Evolutionary conservation across 768 basidiomycete genomes (phyloP).

Genomic region (Pulveroboletus sp.): DNA sequence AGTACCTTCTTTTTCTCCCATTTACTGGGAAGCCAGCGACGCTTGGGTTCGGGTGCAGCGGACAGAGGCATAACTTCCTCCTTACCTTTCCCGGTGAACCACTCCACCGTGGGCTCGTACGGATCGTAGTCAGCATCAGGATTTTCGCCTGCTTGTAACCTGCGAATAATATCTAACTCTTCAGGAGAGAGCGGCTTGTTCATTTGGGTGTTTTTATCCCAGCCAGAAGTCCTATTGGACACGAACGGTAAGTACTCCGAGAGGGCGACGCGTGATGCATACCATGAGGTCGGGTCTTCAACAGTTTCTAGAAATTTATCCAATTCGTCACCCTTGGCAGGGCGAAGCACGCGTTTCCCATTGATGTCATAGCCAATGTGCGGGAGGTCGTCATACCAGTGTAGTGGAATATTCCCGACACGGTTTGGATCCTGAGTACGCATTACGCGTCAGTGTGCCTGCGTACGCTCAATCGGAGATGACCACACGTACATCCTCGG

Average conservation of each 20-base stretch:
- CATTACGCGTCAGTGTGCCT: constrained; percentile 8
- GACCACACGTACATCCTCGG: constrained; percentile 69
- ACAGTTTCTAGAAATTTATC: constrained; percentile 95
- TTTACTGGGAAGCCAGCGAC: constrained; percentile 94
- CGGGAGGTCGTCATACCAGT: constrained; percentile 99
- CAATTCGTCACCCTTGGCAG: constrained; percentile 92
- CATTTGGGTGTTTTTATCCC: constrained; percentile 82
- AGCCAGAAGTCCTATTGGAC: constrained; percentile 74
- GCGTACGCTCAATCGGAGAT: neutral
- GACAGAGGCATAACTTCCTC: constrained; percentile 93
- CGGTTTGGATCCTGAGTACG: constrained; percentile 79
- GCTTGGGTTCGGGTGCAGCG: constrained; percentile 90
- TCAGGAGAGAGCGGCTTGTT: constrained; percentile 84
- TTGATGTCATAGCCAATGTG: constrained; percentile 96
- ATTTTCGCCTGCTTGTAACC: constrained; percentile 87
- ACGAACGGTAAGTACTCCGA: neutral
- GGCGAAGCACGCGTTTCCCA: constrained; percentile 90
- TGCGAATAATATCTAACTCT: constrained; percentile 91
- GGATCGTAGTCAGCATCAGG: constrained; percentile 89
- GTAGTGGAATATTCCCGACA: constrained; percentile 90
- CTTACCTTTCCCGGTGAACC: constrained; percentile 96
- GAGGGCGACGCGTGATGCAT: constrained; percentile 21
- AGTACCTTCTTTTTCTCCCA: constrained; percentile 99
- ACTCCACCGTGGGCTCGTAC: constrained; percentile 90
- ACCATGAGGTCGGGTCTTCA: constrained; percentile 91